phyloP scores from a whole-genome alignment of 2,329 filamentous ascomycete species.

The Ceratocystis albifundus region DNA sequence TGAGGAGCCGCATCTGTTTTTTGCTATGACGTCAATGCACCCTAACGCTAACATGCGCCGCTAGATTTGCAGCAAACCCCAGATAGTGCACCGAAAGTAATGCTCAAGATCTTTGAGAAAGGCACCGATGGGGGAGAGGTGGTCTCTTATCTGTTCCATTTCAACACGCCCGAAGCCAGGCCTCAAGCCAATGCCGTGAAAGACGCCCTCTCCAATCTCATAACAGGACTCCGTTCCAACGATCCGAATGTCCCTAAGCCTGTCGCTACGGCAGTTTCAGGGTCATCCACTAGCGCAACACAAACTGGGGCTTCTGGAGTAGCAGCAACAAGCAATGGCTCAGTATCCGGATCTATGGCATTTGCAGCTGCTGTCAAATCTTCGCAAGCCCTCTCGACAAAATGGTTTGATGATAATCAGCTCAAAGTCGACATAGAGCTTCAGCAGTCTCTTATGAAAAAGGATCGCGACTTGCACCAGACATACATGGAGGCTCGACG shows the following conservation, averaged over 20 bases:
- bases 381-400: slow-evolving; percentile 41
- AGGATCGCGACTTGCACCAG: slow-evolving; percentile 61
- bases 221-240: slow-evolving; percentile 54
- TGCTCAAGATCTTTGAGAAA: slow-evolving; percentile 82
- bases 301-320: slow-evolving; percentile 20
- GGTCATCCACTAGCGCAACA: slow-evolving; percentile 27
- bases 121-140: slow-evolving; percentile 46
- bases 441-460: slow-evolving; percentile 78
- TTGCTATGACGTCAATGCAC: not conserved
- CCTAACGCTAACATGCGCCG: slow-evolving; percentile 3
- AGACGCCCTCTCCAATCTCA: slow-evolving; percentile 64
- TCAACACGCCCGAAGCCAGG: slow-evolving; percentile 70
- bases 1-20: slow-evolving; percentile 19
- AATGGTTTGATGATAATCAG: slow-evolving; percentile 69
- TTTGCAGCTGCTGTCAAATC: slow-evolving; percentile 59
- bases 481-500: slow-evolving; percentile 78
- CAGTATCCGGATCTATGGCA: slow-evolving; percentile 57
- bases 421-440: slow-evolving; percentile 68
- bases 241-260: slow-evolving; percentile 43
- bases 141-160: slow-evolving; percentile 72
- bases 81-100: slow-evolving; percentile 75
- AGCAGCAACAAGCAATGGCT: slow-evolving; percentile 5
- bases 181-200: slow-evolving; percentile 77
- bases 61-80: slow-evolving; percentile 90
- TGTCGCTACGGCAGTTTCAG: slow-evolving; percentile 28